Evolutionary conservation across 805 yeast species (phyloP), one percentile per base, ranked within the genome.

Genomic region (Suhomyces tanzawaensis): DNA sequence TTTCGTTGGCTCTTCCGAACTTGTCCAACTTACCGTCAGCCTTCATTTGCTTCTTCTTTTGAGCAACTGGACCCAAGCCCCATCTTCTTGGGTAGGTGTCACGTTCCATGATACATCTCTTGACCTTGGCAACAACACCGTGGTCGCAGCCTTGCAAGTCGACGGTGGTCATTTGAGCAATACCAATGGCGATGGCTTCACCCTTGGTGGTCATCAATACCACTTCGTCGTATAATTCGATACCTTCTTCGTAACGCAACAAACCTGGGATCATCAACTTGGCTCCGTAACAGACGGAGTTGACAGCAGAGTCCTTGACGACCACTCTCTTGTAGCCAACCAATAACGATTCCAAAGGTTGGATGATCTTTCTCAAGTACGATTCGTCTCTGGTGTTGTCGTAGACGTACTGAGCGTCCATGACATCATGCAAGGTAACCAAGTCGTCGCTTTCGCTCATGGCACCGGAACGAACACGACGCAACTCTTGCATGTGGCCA

Each of bases 31-130:
- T 91, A 58, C 98, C 99, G 50, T 85, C 95, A 38, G 95, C 85
- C 78, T 90, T 91, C 77, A 93, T 74, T 75, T 91, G 96, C 78
- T 93, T 93, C 85, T 93, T 93, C 83, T 89, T 89, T 69, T 86
- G 88, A 44, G 99, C 98, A 62, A 90, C 87, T 55, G 99, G 99
- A 55, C 99, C 99, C 55, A 93, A 73, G 46, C 99, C 99, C 99
- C 99, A 93, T 78, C 97, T 84, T 78, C 99, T 85, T 71, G 99
- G 99, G 69, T 93, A 93, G 36, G 95, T 80, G 66, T 93, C 99
- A 74, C 99, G 84, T 74, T 93, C 99, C 99, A 93, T 93, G 57
- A 93, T 93, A 75, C 98, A 91, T 75, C 99, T 86, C 79, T 93
- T 93, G 59, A 93, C 95, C 75, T 87, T 89, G 51, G 99, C 96